Evolutionary conservation across 2,329 filamentous ascomycete genomes (phyloP), one percentile per base, ranked within the genome.

Genomic region (Dendrostoma leiphaemia): DNA sequence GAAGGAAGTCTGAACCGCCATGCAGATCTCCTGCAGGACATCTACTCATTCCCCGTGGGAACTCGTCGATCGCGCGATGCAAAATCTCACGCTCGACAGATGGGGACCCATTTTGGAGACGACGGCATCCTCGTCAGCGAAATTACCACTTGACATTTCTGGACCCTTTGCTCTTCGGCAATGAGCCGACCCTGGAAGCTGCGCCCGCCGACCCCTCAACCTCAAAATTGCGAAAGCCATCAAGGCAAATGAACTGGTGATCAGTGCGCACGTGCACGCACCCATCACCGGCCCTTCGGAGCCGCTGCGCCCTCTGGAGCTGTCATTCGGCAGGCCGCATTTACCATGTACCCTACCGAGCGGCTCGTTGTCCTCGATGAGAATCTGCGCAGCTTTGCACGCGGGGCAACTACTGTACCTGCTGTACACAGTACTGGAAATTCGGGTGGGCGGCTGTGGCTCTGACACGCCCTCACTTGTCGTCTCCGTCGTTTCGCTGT

Each of bases 191-290:
- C 44, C 40, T 29, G 37, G 17, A 15, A 10, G 8, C 8, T 23
- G n/a, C 24, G 6, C 12, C 23, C 23, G 32, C 41, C 26, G n/a
- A n/a, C 43, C 49, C 51, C 48, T 19, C 49, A 38, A 48, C 28
- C 41, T 44, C 53, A 43, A 56, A 48, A 47, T 47, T 47, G 45
- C 45, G 45, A 47, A 31, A 31, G 45, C 31, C 29, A 34, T 23
- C 17, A 41, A 7, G 34, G 34, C 9, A 49, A 38, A 53, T 57
- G 51, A 57, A 53, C 54, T 49, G 51, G 41, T 57, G 54, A 50
- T 49, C 51, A 50, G 46, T 54, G 54, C 51, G 50, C 53, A 46
- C 40, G 21, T 31, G 31, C 43, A n/a, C n/a, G n/a, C n/a, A n/a
- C n/a, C n/a, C n/a, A n/a, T n/a, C n/a, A n/a, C n/a, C n/a, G 34